A percentile compares a stretch with the other conserved stretches of the same genome.
Conservation (phyloP, 305 asterid genomes). For the Euphrasia arctica region DNA sequence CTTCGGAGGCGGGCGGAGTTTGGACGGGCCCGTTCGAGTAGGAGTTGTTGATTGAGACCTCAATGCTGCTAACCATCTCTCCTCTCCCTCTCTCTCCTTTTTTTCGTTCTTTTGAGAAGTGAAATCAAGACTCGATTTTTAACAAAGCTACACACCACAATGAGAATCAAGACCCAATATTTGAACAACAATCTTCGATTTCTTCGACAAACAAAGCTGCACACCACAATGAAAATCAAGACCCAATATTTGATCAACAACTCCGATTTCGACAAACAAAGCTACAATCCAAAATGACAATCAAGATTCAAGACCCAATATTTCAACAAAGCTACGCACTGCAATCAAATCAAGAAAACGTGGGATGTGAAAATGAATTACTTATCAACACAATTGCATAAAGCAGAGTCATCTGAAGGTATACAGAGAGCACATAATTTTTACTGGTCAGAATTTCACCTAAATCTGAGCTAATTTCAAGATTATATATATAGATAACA, state of each 20-base stretch:
- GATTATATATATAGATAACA: slow-evolving; percentile 18
- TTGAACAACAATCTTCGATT: no score
- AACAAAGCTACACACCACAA: background rate
- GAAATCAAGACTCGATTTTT: slow-evolving; percentile 22
- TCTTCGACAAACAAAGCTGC: background rate
- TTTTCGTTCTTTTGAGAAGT: no score
- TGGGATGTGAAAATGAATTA: background rate
- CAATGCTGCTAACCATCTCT: slow-evolving; percentile 71
- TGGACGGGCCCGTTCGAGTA: slow-evolving; percentile 43
- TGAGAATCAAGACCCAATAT: background rate
- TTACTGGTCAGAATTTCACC: slow-evolving; percentile 53
- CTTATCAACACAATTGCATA: background rate
- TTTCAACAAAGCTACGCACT: background rate
- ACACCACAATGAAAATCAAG: background rate
- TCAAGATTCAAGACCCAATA: no score
- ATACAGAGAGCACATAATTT: slow-evolving; percentile 10
- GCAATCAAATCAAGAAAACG: background rate
- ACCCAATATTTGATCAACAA: no score
- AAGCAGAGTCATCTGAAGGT: no score
- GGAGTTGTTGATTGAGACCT: slow-evolving; percentile 29
- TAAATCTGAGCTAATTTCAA: slow-evolving; percentile 47
- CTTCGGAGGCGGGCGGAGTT: slow-evolving; percentile 40
- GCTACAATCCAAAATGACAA: no score
- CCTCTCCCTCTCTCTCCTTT: slow-evolving; percentile 12
- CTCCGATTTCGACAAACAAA: no score